Conservation (phyloP, 202 grass and related monocot genomes). For the Alloteropsis angusta region DNA sequence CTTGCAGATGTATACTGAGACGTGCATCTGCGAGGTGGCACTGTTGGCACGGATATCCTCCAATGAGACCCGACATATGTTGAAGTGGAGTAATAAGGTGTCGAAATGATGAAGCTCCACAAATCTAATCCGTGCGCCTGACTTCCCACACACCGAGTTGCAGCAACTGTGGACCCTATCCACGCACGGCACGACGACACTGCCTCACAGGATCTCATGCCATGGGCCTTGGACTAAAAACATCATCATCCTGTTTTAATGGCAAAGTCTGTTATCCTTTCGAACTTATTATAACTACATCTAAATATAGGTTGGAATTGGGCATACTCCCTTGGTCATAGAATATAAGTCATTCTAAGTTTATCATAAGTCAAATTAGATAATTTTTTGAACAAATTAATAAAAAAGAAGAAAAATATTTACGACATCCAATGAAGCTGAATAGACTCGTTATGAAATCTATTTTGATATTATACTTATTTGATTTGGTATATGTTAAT, state of each 20-base stretch:
- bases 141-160: not conserved
- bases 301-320: not conserved
- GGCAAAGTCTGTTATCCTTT: not conserved
- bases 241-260: not conserved
- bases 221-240: not conserved
- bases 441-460: too few relatives aligned
- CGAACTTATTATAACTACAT: not conserved
- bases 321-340: too few relatives aligned
- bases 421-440: too few relatives aligned
- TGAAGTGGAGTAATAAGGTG: not conserved
- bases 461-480: too few relatives aligned
- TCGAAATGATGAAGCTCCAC: not conserved
- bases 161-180: not conserved
- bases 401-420: too few relatives aligned
- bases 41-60: too few relatives aligned
- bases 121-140: not conserved
- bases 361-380: too few relatives aligned
- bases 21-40: not conserved
- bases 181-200: too few relatives aligned
- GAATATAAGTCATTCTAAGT: too few relatives aligned
- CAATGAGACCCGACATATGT: not conserved
- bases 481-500: too few relatives aligned
- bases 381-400: too few relatives aligned
- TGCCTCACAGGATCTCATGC: too few relatives aligned
- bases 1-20: not conserved